These are phyloP conservation scores for Evansstolkia leycettana DNA, from an alignment of 495 filamentous ascomycete species.

Conservation along the genomic window DNA sequence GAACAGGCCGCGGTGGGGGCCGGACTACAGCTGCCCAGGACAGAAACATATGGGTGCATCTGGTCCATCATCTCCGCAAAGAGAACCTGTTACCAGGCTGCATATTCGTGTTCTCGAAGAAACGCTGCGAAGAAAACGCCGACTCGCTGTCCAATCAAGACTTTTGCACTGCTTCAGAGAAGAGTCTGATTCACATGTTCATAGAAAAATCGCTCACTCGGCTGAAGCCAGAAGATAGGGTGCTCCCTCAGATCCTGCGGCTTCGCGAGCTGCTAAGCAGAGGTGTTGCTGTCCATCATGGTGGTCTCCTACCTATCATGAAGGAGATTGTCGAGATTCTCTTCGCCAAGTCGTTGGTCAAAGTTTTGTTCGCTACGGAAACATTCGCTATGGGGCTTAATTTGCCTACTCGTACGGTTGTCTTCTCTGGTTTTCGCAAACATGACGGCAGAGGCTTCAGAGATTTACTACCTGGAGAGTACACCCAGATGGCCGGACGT, in stretches of 20 bases:
- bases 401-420: slow-evolving; percentile 87
- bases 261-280: slow-evolving; percentile 74
- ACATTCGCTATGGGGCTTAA: slow-evolving; percentile 99
- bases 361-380: slow-evolving; percentile 93
- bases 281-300: slow-evolving; percentile 94
- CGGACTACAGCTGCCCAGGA: slow-evolving; percentile 83
- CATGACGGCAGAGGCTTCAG: slow-evolving; percentile 86
- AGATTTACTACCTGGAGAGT: slow-evolving; percentile 87
- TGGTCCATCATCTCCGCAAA: slow-evolving; percentile 83
- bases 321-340: slow-evolving; percentile 97
- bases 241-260: slow-evolving; percentile 79
- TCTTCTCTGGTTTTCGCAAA: slow-evolving; percentile 94
- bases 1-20: slow-evolving; percentile 72
- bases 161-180: slow-evolving; percentile 82
- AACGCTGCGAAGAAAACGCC: slow-evolving; percentile 91
- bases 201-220: slow-evolving; percentile 92
- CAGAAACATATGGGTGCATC: slow-evolving; percentile 90
- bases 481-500: slow-evolving; percentile 96
- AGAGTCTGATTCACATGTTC: slow-evolving; percentile 94
- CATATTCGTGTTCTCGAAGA: slow-evolving; percentile 98
- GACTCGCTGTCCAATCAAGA: slow-evolving; percentile 90
- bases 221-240: slow-evolving; percentile 79
- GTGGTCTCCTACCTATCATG: slow-evolving; percentile 87
- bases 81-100: slow-evolving; percentile 78
- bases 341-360: slow-evolving; percentile 88